A percentile compares a stretch with the other conserved stretches of the same genome.
These are phyloP conservation scores for Selaginella tamariscina DNA, from an alignment of 75 land plant species.

Conservation along the genomic window DNA sequence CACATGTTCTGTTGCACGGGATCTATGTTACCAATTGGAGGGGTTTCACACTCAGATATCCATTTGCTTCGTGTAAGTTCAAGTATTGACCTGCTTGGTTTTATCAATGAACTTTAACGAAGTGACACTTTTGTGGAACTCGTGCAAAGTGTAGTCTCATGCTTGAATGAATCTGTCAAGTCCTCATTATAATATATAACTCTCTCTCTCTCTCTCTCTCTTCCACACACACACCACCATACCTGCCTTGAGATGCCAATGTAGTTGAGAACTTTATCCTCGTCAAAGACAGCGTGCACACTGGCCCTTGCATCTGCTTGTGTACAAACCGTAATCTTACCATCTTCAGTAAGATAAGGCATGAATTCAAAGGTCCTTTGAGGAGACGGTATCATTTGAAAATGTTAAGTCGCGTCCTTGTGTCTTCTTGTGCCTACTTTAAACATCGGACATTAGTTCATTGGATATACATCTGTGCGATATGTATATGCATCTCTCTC, in stretches of 20 bases:
- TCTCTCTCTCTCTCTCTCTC: neutral
- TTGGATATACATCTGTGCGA: too few species aligned
- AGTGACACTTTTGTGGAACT: conserved; percentile 31
- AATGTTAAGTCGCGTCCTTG: conserved; percentile 20
- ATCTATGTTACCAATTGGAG: conserved; percentile 35
- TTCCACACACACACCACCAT: conserved; percentile 5
- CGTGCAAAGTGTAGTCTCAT: conserved; percentile 45
- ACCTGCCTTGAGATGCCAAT: conserved; percentile 48
- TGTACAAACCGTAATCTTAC: conserved; percentile 26
- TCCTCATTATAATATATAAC: neutral
- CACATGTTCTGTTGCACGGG: conserved; percentile 27
- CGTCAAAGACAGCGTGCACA: conserved; percentile 39
- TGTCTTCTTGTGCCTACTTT: conserved; percentile 36
- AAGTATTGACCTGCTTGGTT: conserved; percentile 32
- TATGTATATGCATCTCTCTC: too few species aligned
- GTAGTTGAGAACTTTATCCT: conserved; percentile 28
- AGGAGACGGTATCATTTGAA: conserved; percentile 11
- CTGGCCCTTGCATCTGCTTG: conserved; percentile 35
- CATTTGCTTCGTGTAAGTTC: conserved; percentile 32
- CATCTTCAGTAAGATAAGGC: conserved; percentile 33
- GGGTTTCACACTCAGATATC: conserved; percentile 29
- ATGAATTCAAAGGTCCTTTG: conserved; percentile 24
- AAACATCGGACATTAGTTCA: too few species aligned
- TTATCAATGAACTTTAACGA: conserved; percentile 31
- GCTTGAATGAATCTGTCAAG: conserved; percentile 32